Evolutionary conservation across 768 basidiomycete genomes (phyloP).

Genomic region (Lenzites betulinus): DNA sequence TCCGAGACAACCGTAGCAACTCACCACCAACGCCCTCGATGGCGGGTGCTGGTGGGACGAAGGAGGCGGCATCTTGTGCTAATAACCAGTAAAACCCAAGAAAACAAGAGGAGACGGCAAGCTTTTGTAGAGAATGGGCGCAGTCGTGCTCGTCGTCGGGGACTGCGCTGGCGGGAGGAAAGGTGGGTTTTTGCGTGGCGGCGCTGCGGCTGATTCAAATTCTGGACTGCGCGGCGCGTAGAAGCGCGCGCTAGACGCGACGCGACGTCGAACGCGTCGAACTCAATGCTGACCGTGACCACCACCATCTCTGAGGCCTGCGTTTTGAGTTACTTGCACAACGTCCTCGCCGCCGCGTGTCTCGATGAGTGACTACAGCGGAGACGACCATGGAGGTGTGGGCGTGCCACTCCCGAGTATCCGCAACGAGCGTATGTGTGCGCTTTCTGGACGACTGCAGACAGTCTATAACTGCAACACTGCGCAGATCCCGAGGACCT

Average conservation of each 20-base stretch:
- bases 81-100: constrained; percentile 2
- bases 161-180: constrained; percentile 16
- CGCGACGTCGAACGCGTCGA: constrained; percentile 28
- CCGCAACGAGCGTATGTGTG: constrained; percentile 36
- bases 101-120: neutral
- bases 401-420: constrained; percentile 36
- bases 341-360: neutral
- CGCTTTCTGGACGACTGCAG: neutral
- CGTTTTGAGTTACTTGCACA: neutral
- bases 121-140: neutral
- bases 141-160: constrained; percentile 1
- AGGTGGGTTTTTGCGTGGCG: constrained; percentile 15
- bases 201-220: constrained; percentile 1
- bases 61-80: constrained; percentile 10
- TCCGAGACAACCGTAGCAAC: constrained; percentile 20
- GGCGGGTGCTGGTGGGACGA: constrained; percentile 31
- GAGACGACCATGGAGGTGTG: constrained; percentile 25
- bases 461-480: neutral
- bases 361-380: constrained; percentile 8
- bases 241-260: constrained; percentile 19
- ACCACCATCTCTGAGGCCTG: neutral
- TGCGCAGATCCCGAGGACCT: constrained; percentile 61
- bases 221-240: neutral
- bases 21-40: constrained; percentile 50
- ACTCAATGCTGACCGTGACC: neutral